phyloP scores from a whole-genome alignment of 768 basidiomycete species.

The Phanerochaete sordida region DNA sequence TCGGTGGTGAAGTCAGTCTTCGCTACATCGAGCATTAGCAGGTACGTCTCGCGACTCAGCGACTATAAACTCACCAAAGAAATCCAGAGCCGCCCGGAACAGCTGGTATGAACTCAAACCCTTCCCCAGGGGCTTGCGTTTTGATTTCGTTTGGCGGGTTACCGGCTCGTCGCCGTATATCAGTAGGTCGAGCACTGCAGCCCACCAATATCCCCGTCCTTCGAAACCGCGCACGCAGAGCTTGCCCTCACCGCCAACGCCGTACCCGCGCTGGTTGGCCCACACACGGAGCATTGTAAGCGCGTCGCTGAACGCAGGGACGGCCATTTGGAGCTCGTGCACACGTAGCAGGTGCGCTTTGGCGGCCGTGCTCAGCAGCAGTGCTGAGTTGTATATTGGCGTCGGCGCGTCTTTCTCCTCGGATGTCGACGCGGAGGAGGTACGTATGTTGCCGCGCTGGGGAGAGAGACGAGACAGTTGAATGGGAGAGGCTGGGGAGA shows the following conservation, averaged over 20 bases:
- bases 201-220: slow-evolving; percentile 67
- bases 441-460: slow-evolving; percentile 62
- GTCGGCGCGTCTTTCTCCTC: slow-evolving; percentile 43
- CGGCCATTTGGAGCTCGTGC: slow-evolving; percentile 41
- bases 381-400: slow-evolving; percentile 75
- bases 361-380: slow-evolving; percentile 51
- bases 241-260: slow-evolving; percentile 39
- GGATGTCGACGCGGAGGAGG: background rate
- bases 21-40: slow-evolving; percentile 38
- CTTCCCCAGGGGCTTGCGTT: slow-evolving; percentile 62
- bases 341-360: slow-evolving; percentile 45
- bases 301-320: slow-evolving; percentile 68
- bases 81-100: slow-evolving; percentile 80
- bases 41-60: too few relatives aligned
- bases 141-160: slow-evolving; percentile 21
- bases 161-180: slow-evolving; percentile 63
- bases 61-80: slow-evolving; percentile 57
- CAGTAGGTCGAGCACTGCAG: slow-evolving; percentile 53
- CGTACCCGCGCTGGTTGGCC: slow-evolving; percentile 85
- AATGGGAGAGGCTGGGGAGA: slow-evolving; percentile 60
- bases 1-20: slow-evolving; percentile 63
- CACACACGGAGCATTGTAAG: slow-evolving; percentile 81
- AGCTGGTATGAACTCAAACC: slow-evolving; percentile 90
- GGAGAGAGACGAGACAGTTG: slow-evolving; percentile 70
- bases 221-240: slow-evolving; percentile 70